Evolutionary conservation across 2,329 filamentous ascomycete species (phyloP), one percentile per base, ranked within the genome.

Genomic region (Dactylellina sp.): DNA sequence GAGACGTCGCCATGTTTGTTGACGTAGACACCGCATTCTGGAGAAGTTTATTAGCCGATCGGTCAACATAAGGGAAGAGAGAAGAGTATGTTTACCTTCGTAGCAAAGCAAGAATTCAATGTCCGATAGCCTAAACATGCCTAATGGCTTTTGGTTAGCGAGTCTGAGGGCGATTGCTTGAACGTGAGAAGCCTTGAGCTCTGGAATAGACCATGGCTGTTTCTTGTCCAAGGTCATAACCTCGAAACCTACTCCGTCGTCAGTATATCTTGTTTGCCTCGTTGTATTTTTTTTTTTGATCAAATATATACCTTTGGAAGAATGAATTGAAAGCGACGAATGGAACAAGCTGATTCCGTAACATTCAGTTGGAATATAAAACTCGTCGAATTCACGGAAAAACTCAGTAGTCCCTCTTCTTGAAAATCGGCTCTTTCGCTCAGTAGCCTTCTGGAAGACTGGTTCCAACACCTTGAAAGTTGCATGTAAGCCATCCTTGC

Each of bases 311-410:
- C 95, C 96, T 81, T 93, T 92, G 42, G 92, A 87, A 0, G 94
- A 98, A 18, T 92, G 89, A 52, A 99, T 92, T 7, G 95, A 92
- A 60, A 99, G 90, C 75, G 93, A 96, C 0, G 90, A 92, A 80
- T 97, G 92, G 86, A 98, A 99, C 59, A 99, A 87, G 81, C 97
- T 98, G 80, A 99, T 91, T 52, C 91, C 92, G 81, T 90, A 97
- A 81, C 93, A 97, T 80, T 99, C 96, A 1, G 91, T 90, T 0
- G 95, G 95, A 77, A 99, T 93, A 82, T 98, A 99, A 82, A 99
- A 99, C 78, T 98, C 95, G 83, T 99, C 95, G 80, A 93, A 99
- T 80, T 99, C 95, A 75, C 95, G 90, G 88, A 98, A 99, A 78
- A 94, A 94, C 78, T 99, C 95, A 0, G 94, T 97, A 71, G 87